Evolutionary conservation across 768 basidiomycete genomes (phyloP).

Genomic region (Termitomyces heimii): DNA sequence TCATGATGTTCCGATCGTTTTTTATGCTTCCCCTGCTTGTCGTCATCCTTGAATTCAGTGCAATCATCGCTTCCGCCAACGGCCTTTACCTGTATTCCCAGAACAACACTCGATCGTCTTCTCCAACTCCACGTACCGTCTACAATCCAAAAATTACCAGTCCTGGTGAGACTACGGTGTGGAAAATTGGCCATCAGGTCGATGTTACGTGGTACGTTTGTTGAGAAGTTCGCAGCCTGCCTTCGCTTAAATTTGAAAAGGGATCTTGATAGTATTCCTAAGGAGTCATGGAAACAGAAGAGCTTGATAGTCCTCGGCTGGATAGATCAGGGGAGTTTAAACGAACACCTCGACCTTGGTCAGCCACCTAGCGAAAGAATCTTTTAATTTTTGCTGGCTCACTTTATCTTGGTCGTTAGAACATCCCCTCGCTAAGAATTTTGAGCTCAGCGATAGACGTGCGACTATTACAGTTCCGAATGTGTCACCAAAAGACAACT

Average conservation of each 20-base stretch:
- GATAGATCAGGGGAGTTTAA: constrained; percentile 25
- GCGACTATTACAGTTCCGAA: constrained; percentile 37
- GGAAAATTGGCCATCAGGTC: constrained; percentile 30
- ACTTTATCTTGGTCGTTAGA: constrained; percentile 24
- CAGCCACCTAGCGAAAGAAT: constrained; percentile 7
- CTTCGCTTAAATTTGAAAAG: constrained; percentile 20
- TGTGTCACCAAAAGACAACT: constrained; percentile 29
- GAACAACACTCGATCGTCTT: constrained; percentile 6
- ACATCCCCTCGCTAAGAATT: constrained; percentile 40
- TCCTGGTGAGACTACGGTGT: constrained; percentile 31
- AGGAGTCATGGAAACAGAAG: constrained; percentile 26
- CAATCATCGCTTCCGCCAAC: constrained; percentile 16
- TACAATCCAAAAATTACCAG: constrained; percentile 36
- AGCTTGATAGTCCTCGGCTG: constrained; percentile 42
- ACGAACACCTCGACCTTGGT: constrained; percentile 46
- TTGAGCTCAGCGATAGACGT: constrained; percentile 39
- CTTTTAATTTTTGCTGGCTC: background rate
- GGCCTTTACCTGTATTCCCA: constrained; percentile 24
- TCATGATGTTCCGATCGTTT: constrained; percentile 25
- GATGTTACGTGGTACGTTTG: constrained; percentile 39
- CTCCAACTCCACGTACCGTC: constrained; percentile 22
- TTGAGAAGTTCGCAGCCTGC: constrained; percentile 8
- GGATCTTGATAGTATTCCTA: constrained; percentile 30
- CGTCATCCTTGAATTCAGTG: constrained; percentile 14
- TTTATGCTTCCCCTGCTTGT: constrained; percentile 18